phyloP scores from a whole-genome alignment of 805 yeast species.

The Nakazawaea populi region DNA sequence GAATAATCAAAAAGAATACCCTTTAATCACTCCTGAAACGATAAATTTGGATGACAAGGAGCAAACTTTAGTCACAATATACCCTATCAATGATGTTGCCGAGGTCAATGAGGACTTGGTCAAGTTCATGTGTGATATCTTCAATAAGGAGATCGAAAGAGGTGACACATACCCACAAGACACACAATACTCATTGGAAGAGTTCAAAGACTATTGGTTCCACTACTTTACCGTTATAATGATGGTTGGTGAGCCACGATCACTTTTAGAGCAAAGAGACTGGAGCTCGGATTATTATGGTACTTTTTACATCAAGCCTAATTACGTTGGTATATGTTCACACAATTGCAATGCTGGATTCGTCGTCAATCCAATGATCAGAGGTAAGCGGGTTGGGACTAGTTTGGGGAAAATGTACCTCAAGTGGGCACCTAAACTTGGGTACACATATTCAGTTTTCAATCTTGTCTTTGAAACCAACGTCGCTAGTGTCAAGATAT shows the following conservation, averaged over 20 bases:
- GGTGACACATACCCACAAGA: conserved; percentile 75
- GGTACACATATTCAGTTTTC: conserved; percentile 79
- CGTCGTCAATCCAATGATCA: conserved; percentile 48
- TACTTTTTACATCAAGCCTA: conserved; percentile 78
- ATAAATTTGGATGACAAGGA: conserved; percentile 38
- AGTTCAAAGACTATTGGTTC: conserved; percentile 64
- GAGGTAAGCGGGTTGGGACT: conserved; percentile 63
- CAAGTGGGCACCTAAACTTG: conserved; percentile 68
- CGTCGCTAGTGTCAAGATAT: conserved; percentile 63
- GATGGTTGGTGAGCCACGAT: conserved; percentile 34
- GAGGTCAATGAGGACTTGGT: conserved; percentile 49
- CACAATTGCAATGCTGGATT: conserved; percentile 90
- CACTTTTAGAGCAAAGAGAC: conserved; percentile 14
- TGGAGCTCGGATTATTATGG: conserved; percentile 51
- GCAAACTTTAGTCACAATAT: conserved; percentile 43
- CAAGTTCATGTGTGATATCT: conserved; percentile 38
- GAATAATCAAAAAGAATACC: conserved; percentile 11
- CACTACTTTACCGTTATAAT: conserved; percentile 59
- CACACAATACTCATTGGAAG: conserved; percentile 33
- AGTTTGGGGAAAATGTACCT: conserved; percentile 65
- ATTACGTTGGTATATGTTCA: conserved; percentile 77
- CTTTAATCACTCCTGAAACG: conserved; percentile 30
- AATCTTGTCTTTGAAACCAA: conserved; percentile 84
- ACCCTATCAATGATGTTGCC: conserved; percentile 46
- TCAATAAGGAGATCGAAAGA: conserved; percentile 60